Evolutionary conservation across 495 filamentous ascomycete species (phyloP), one percentile per base, ranked within the genome.

Genomic region (Aspergillus carlsbadensis): DNA sequence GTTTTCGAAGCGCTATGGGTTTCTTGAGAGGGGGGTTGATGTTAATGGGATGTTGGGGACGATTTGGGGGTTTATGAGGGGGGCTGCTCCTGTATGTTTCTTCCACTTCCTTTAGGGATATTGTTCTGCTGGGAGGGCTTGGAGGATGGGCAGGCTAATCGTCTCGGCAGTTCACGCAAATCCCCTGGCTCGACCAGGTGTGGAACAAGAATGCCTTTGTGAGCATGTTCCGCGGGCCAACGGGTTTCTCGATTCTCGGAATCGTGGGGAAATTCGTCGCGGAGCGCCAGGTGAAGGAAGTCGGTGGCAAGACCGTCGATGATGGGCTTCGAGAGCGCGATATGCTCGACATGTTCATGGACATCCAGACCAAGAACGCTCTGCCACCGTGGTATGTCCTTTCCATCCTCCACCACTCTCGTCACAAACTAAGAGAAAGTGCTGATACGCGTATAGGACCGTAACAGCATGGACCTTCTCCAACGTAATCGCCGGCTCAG

Each of bases 401-500:
- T 41, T 6, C 18, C 39, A 6, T 3, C 2, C 11, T 67, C 17
- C 17, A 4, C 15, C 39, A 5, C 35, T n/a, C n/a, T 6, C n/a
- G 3, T 18, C 37, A 41, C 7, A 10, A 17, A 31, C 31, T 44
- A 15, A 34, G 17, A 37, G 15, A 35, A 31, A 43, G 26, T 29
- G 26, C n/a, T n/a, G n/a, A n/a, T n/a, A n/a, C n/a, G n/a, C n/a
- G n/a, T n/a, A n/a, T 34, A 54, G 50, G 56, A 44, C 21, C 10
- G 41, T 49, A n/a, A 53, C 39, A 5, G 64, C 71, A 6, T 63
- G 60, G 60, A 59, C 56, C 13, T 59, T 63, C 39, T 59, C 60
- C 39, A 79, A 81, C 60, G 62, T 80, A 17, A 64, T 72, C 31
- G 78, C 78, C 6, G 79, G 77, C 20, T 70, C 70, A 24, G 77